phyloP scores from a whole-genome alignment of 2,329 filamentous ascomycete genomes.

The Graphium sp. region DNA sequence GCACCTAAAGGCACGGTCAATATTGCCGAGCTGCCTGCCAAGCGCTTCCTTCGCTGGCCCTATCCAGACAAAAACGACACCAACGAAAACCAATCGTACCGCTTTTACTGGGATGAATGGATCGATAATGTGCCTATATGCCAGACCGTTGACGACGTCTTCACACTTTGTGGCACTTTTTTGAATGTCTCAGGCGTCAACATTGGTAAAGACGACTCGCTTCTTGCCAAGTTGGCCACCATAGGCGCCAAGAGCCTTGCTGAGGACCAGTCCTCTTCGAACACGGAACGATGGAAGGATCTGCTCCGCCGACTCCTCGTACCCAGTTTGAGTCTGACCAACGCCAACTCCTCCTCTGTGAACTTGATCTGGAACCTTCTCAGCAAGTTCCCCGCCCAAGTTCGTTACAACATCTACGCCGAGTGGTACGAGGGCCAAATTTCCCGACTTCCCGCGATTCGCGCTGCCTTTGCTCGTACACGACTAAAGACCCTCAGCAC shows the following conservation, averaged over 20 bases:
- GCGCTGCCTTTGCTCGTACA: conserved; percentile 60
- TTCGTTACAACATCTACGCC: conserved; percentile 76
- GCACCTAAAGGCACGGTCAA: conserved; percentile 54
- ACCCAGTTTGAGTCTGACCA: conserved; percentile 73
- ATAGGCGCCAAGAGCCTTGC: conserved; percentile 66
- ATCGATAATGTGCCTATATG: conserved; percentile 83
- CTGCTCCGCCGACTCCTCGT: conserved; percentile 73
- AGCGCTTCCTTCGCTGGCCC: conserved; percentile 65
- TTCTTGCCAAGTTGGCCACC: conserved; percentile 68
- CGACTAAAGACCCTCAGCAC: conserved; percentile 67
- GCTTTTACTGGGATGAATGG: conserved; percentile 98
- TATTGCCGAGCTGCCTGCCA: conserved; percentile 38
- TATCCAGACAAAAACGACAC: conserved; percentile 63
- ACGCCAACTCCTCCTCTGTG: conserved; percentile 66
- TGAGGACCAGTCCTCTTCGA: conserved; percentile 52
- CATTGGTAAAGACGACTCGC: conserved; percentile 65
- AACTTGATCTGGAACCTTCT: conserved; percentile 79
- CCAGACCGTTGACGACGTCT: conserved; percentile 78
- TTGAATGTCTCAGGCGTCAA: conserved; percentile 76
- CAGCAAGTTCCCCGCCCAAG: conserved; percentile 57
- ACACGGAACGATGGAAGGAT: conserved; percentile 66
- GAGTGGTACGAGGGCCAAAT: conserved; percentile 79
- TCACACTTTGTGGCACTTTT: conserved; percentile 69
- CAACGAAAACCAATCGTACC: conserved; percentile 63
- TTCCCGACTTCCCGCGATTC: conserved; percentile 63